phyloP scores from a whole-genome alignment of 1,139 yeast genomes.

The Yamadazyma songkhlaensis region DNA sequence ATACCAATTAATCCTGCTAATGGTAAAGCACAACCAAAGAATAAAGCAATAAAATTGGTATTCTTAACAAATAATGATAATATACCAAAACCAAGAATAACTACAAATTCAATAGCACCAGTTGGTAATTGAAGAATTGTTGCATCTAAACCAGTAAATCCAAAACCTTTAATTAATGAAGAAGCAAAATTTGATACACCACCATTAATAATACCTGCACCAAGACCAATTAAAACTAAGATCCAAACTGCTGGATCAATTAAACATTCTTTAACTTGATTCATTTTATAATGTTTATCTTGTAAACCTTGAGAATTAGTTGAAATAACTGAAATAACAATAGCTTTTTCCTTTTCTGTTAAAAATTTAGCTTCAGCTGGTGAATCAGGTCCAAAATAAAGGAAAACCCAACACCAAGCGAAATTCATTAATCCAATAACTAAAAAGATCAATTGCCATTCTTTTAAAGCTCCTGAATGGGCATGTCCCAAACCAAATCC shows the following conservation, averaged over 20 bases:
- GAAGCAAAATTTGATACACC: constrained; percentile 27
- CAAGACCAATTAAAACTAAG: constrained; percentile 20
- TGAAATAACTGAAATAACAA: constrained; percentile 22
- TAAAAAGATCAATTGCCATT: constrained; percentile 34
- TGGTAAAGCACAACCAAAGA: constrained; percentile 20
- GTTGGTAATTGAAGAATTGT: constrained; percentile 29
- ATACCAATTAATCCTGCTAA: constrained; percentile 25
- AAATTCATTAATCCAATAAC: constrained; percentile 44
- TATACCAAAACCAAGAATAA: constrained; percentile 23
- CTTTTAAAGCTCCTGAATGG: constrained; percentile 16
- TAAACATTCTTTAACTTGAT: constrained; percentile 23
- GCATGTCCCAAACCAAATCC: constrained; percentile 37
- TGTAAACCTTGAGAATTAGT: constrained; percentile 25
- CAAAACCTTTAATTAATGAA: constrained; percentile 25
- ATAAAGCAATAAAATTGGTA: constrained; percentile 17
- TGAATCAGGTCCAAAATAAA: constrained; percentile 36
- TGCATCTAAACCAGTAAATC: constrained; percentile 22
- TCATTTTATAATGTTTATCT: constrained; percentile 18
- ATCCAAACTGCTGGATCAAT: constrained; percentile 23
- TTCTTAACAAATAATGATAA: constrained; percentile 19
- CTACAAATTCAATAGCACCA: constrained; percentile 33
- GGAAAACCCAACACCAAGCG: constrained; percentile 23
- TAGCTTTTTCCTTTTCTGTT: constrained; percentile 32
- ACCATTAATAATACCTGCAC: constrained; percentile 27
- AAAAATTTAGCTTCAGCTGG: constrained; percentile 41